Base-by-base conservation (phyloP, 1,284 basidiomycete genomes). In the Limonomyces culmigenus region DNA sequence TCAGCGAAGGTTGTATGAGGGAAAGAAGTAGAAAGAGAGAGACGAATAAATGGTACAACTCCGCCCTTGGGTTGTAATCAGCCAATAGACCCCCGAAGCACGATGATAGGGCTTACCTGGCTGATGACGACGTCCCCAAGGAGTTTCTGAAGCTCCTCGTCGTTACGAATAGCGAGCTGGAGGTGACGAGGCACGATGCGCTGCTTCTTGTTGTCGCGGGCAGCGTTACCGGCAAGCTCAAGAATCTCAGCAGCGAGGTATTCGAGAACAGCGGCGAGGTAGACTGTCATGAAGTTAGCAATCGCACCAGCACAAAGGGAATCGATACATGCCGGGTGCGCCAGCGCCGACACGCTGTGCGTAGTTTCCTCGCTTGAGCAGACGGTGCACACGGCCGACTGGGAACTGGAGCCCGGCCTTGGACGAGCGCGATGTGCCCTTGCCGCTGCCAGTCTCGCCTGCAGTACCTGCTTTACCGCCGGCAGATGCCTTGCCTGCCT, bases 211-310 rank as follows among this genome's bases (percentile, higher is more conserved):
- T 79, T 74, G 48, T 79, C 74, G 42, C 72, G 64, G 19, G 70
- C 69, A 33, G 80, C 84, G 60, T 86, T 86, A 39, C 86, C 86
- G 36, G 86, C 84, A 38, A 89, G 65, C 60, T 91, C 86, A 41
- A 88, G 72, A 48, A 91, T 79, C 58, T 91, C 87, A 35, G 86
- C 87, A 18, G 78, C 71, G 35, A 91, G 68, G 58, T 89, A 86
- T 52, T 86, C 83, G 13, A 86, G 64, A 29, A 85, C 80, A 36
- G 80, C 83, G 38, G 86, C 81, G 42, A 88, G 72, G 61, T 88
- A 91, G 42, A 89, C 87, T 77, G 19, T 19, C 29, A 29, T 20
- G 42, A 3, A 43, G 32, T 32, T 8, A 17, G 10, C 5, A 11
- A 29, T 4, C 21, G 5, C 19, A 37, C 35, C 30, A 17, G 3